Evolutionary conservation across 2,329 filamentous ascomycete genomes (phyloP).

Genomic region (Arthroderma sp.): DNA sequence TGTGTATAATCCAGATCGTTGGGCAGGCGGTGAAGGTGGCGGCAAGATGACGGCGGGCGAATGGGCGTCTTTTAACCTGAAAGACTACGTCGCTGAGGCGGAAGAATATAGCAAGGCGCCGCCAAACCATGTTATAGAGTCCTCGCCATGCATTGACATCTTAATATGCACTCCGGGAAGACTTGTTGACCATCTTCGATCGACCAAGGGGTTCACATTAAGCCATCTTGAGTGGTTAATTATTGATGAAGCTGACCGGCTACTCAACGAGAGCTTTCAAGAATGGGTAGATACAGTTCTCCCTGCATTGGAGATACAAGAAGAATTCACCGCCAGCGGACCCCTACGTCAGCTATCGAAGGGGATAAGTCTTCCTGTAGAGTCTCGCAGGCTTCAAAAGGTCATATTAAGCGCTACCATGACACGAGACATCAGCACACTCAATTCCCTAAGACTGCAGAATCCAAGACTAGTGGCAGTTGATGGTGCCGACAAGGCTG

Average conservation of each 20-base stretch:
- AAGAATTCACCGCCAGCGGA: conserved; percentile 37
- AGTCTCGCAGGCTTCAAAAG: conserved; percentile 51
- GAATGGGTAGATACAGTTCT: conserved; percentile 72
- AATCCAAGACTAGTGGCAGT: conserved; percentile 67
- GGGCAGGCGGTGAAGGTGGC: conserved; percentile 18
- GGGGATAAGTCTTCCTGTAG: conserved; percentile 28
- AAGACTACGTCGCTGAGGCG: conserved; percentile 35
- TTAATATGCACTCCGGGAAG: conserved; percentile 85
- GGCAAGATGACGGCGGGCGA: conserved; percentile 33
- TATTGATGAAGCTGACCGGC: conserved; percentile 85
- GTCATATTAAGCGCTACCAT: conserved; percentile 85
- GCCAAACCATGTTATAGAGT: conserved; percentile 50
- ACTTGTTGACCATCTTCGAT: conserved; percentile 78
- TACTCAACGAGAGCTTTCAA: conserved; percentile 84
- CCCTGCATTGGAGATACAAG: conserved; percentile 44
- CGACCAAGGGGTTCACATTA: conserved; percentile 70
- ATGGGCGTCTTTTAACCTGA: conserved; percentile 38
- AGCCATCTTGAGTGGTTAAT: conserved; percentile 75
- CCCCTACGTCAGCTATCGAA: conserved; percentile 23
- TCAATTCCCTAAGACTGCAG: conserved; percentile 59
- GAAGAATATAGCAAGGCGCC: conserved; percentile 34
- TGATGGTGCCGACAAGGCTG: conserved; percentile 39
- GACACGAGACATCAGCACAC: conserved; percentile 70
- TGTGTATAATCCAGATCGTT: conserved; percentile 48
- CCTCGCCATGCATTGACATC: conserved; percentile 69